Evolutionary conservation across 306 rosid genomes (phyloP).

Genomic region (Pueraria montana): DNA sequence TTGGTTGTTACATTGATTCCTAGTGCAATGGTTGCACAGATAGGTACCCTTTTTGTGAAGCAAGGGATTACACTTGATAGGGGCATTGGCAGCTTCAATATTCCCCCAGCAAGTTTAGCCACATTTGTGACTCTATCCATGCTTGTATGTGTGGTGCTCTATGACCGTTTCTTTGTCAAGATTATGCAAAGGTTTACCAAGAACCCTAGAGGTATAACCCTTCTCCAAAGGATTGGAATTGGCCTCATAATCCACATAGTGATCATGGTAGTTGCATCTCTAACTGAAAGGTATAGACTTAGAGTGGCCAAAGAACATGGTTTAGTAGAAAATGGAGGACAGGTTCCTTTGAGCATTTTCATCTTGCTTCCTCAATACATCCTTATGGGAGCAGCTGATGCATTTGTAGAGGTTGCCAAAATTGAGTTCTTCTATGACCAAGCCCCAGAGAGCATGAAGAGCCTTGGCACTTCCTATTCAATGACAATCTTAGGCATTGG

Average conservation of each 20-base stretch:
- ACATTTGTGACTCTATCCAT: constrained; percentile 74
- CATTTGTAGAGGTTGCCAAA: constrained; percentile 71
- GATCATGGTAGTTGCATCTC: constrained; percentile 61
- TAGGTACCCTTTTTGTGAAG: constrained; percentile 66
- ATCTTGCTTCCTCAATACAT: constrained; percentile 74
- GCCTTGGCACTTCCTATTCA: constrained; percentile 76
- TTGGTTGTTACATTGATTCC: constrained; percentile 64
- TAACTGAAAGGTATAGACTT: constrained; percentile 64
- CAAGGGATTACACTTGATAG: constrained; percentile 73
- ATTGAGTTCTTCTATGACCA: constrained; percentile 83
- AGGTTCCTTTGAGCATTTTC: constrained; percentile 69
- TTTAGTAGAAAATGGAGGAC: constrained; percentile 28
- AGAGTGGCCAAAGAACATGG: constrained; percentile 47
- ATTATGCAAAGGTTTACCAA: constrained; percentile 53
- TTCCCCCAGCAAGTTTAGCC: constrained; percentile 68
- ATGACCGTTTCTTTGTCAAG: constrained; percentile 66
- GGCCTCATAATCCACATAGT: constrained; percentile 63
- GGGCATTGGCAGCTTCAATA: constrained; percentile 62
- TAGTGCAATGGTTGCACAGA: constrained; percentile 60
- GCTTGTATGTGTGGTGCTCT: constrained; percentile 67
- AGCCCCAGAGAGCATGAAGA: constrained; percentile 82
- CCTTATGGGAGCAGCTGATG: constrained; percentile 69
- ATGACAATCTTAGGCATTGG: constrained; percentile 69
- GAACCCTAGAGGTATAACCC: constrained; percentile 77
- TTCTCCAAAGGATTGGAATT: constrained; percentile 71